phyloP scores from a whole-genome alignment of 1,284 basidiomycete species.

The Dichomitus squalens region DNA sequence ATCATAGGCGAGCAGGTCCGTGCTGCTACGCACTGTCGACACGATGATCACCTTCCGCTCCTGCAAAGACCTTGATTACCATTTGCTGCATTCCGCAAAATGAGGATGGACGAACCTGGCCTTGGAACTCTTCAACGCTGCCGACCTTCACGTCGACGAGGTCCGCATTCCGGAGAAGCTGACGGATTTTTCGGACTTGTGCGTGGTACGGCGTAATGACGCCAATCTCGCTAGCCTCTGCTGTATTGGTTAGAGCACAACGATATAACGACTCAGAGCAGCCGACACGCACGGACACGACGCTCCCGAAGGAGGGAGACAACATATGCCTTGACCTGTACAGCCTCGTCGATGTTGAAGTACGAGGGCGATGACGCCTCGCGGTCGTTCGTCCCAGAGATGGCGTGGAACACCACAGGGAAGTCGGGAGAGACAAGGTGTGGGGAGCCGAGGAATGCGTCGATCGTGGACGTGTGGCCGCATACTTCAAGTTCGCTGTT shows the following conservation, averaged over 20 bases:
- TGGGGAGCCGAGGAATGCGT: slow-evolving; percentile 36
- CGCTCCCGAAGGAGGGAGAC: slow-evolving; percentile 25
- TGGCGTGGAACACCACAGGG: slow-evolving; percentile 50
- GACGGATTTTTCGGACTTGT: slow-evolving; percentile 51
- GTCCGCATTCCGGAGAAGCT: slow-evolving; percentile 33
- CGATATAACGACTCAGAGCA: neutral
- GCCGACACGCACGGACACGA: slow-evolving; percentile 5
- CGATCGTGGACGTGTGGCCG: slow-evolving; percentile 39
- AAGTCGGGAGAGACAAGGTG: slow-evolving; percentile 39
- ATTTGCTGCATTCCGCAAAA: slow-evolving; percentile 37
- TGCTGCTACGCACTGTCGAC: slow-evolving; percentile 48
- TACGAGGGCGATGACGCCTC: slow-evolving; percentile 47
- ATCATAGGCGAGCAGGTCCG: slow-evolving; percentile 40
- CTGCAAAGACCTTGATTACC: slow-evolving; percentile 44
- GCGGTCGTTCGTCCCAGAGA: slow-evolving; percentile 44
- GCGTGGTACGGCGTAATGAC: slow-evolving; percentile 59
- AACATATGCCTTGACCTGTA: slow-evolving; percentile 43
- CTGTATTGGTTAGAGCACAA: neutral
- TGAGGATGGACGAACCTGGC: slow-evolving; percentile 45
- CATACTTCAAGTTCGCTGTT: slow-evolving; percentile 47
- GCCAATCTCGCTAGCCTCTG: slow-evolving; percentile 43
- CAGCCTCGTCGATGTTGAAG: slow-evolving; percentile 48
- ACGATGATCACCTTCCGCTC: slow-evolving; percentile 48
- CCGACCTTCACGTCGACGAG: slow-evolving; percentile 51
- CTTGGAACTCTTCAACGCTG: slow-evolving; percentile 66